Percentiles rank a stretch among this genome's conserved stretches.
phyloP scores from a whole-genome alignment of 2,329 filamentous ascomycete species.

The Colletotrichum echinochloae region DNA sequence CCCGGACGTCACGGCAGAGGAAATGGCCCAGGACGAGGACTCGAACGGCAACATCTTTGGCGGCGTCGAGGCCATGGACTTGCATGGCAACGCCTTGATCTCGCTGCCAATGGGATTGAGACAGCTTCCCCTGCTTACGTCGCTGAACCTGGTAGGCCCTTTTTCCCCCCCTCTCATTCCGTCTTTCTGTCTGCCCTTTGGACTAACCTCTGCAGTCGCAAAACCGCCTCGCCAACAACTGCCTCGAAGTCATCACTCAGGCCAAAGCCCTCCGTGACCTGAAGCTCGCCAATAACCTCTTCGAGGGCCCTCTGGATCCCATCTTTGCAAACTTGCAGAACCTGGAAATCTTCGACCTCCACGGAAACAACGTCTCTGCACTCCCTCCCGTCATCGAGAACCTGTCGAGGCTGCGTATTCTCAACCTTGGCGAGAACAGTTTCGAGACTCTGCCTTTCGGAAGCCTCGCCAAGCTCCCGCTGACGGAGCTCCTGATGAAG shows the following conservation, averaged over 20 bases:
- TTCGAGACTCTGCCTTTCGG: slow-evolving; percentile 79
- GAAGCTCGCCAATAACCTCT: slow-evolving; percentile 81
- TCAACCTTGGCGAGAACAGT: slow-evolving; percentile 85
- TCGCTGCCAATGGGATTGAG: slow-evolving; percentile 81
- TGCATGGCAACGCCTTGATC: slow-evolving; percentile 85
- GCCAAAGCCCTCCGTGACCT: slow-evolving; percentile 81
- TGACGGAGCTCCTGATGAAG: slow-evolving; percentile 79
- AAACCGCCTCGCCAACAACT: slow-evolving; percentile 81
- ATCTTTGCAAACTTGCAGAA: slow-evolving; percentile 73
- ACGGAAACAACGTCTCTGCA: slow-evolving; percentile 80
- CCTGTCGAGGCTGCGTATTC: slow-evolving; percentile 75
- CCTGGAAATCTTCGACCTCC: slow-evolving; percentile 85
- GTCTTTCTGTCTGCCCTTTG: rapidly evolving
- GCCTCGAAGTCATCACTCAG: slow-evolving; percentile 79
- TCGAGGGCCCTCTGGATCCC: slow-evolving; percentile 75
- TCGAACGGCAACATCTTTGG: slow-evolving; percentile 81
- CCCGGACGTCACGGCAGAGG: slow-evolving; percentile 74
- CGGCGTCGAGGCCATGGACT: slow-evolving; percentile 81
- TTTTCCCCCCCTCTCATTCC: neutral
- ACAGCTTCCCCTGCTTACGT: slow-evolving; percentile 78
- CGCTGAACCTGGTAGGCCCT: slow-evolving; percentile 80
- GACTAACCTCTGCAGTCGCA: slow-evolving; percentile 68
- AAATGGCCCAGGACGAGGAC: slow-evolving; percentile 73
- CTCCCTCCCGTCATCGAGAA: slow-evolving; percentile 77
- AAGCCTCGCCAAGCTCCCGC: slow-evolving; percentile 72